Evolutionary conservation across 2,329 filamentous ascomycete genomes (phyloP), one percentile per base, ranked within the genome.

Genomic region (Fusarium liriodendri): DNA sequence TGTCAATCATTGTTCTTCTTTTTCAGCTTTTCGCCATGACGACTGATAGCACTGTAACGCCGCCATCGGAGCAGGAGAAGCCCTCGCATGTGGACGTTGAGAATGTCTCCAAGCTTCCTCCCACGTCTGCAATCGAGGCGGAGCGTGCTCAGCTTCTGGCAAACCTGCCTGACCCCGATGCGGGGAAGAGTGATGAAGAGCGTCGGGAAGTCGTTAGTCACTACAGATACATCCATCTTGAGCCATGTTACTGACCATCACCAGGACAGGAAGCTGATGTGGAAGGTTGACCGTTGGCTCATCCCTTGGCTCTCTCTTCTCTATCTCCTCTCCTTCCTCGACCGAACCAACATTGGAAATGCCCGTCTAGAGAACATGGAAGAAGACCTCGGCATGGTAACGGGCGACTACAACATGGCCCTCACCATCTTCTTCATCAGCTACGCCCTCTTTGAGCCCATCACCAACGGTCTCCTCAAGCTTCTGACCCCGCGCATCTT

Each of bases 381-480:
- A 37, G 70, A 61, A 0, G 62, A 64, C 0, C 63, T 76, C 8
- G 71, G 18, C 6, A 78, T 80, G 72, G 3, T 1, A 7, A 1
- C 40, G 4, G 3, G 63, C 37, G 85, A 92, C 77, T 94, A 92
- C 80, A 93, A 93, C 79, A 81, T 89, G 16, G 16, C 74, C 4
- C 84, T 90, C 10, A 82, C 80, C 18, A 87, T 94, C 73, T 94
- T 94, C 84, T 94, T 94, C 83, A 85, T 94, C 64, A 91, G 90
- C 8, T 94, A 94, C 76, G 84, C 90, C 1, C 81, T 92, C 11
- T 91, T 91, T 68, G 91, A 93, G 78, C 87, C 88, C 0, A 75
- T 91, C 63, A 92, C 91, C 22, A 93, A 94, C 75, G 82, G 91
- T 38, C 80, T 94, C 11, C 87, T 94, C 52, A 93, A 93, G 80